Evolutionary conservation across 2,329 filamentous ascomycete species (phyloP), one percentile per base, ranked within the genome.

Genomic region (Aspergillus cejpii): DNA sequence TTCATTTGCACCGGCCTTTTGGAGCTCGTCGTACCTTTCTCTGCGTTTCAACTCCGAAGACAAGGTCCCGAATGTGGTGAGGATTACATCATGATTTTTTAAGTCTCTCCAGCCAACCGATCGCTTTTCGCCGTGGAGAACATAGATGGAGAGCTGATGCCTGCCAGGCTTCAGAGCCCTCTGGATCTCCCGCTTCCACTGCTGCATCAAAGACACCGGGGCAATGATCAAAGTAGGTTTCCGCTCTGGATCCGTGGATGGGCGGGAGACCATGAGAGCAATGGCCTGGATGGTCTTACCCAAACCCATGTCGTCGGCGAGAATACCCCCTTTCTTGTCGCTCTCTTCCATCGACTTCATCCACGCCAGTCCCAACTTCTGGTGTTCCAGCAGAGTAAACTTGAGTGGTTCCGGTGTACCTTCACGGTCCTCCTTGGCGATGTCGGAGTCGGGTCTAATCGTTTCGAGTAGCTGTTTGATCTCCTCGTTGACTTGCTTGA

Each of bases 251-350:
- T 83, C 74, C 0, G 70, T 64, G 0, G 85, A 79, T n/a, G 76
- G 81, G 5, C 81, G 76, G 5, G 79, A 77, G 10, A 87, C 73
- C 54, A 94, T 85, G 34, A 95, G 74, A 3, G 89, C 79, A 17
- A 96, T 73, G 4, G 86, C 83, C 49, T 91, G 87, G 19, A 95
- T 83, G 0, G 87, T 91, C 66, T 92, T 91, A 6, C 87, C 87
- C 8, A 91, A 71, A 6, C 87, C 87, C 87, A 91, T 92, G 51
- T 88, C 85, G 57, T 88, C 85, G 1, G 83, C 84, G 19, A 90
- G 71, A 44, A 91, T 87, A 17, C 85, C 84, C 14, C 86, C 86
- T 56, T 85, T 88, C 42, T 82, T 80, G 2, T 71, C 74, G 6
- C 85, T 81, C 45, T 79, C 74, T 63, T 91, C 87, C 73, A 83